Percentiles rank a stretch among this genome's conserved stretches.
Evolutionary conservation across 148 eudicot genomes (phyloP).

Genomic region (Camellia granthamiana): DNA sequence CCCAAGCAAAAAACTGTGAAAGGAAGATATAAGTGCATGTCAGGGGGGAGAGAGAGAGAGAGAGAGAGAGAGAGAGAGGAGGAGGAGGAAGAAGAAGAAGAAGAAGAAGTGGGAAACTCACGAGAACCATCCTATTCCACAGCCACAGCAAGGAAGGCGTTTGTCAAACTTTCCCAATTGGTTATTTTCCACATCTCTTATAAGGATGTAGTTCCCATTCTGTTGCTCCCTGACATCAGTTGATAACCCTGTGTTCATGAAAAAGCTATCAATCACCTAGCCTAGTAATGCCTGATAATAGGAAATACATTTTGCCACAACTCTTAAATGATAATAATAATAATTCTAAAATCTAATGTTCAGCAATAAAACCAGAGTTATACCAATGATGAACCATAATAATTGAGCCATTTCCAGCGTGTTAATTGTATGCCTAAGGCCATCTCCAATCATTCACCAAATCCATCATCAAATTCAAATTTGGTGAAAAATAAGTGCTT

Average conservation of each 20-base stretch:
- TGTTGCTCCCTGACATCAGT: conserved; percentile 27
- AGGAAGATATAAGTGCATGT: conserved; percentile 5
- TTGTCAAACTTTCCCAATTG: conserved; percentile 53
- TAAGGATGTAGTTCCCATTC: conserved; percentile 28
- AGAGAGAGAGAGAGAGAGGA: conserved; percentile 7
- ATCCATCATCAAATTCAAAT: too few species aligned
- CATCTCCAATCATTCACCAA: too few species aligned
- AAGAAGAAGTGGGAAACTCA: conserved; percentile 23
- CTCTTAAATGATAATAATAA: neutral
- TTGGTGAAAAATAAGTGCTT: too few species aligned
- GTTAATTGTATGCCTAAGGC: neutral
- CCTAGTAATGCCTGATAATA: neutral
- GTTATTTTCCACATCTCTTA: conserved; percentile 32
- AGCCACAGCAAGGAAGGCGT: conserved; percentile 64
- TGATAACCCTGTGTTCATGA: conserved; percentile 19
- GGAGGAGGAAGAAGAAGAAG: neutral
- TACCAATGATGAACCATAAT: neutral
- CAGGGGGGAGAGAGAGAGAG: neutral
- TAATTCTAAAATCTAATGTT: neutral
- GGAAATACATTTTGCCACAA: neutral
- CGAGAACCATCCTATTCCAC: conserved; percentile 75
- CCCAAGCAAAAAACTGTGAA: conserved; percentile 58
- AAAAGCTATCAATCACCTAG: conserved; percentile 2
- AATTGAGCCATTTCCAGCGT: neutral
- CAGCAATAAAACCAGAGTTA: neutral